These are phyloP conservation scores for Xylaria sp. DNA, from an alignment of 2,329 filamentous ascomycete species.

Conservation along the genomic window DNA sequence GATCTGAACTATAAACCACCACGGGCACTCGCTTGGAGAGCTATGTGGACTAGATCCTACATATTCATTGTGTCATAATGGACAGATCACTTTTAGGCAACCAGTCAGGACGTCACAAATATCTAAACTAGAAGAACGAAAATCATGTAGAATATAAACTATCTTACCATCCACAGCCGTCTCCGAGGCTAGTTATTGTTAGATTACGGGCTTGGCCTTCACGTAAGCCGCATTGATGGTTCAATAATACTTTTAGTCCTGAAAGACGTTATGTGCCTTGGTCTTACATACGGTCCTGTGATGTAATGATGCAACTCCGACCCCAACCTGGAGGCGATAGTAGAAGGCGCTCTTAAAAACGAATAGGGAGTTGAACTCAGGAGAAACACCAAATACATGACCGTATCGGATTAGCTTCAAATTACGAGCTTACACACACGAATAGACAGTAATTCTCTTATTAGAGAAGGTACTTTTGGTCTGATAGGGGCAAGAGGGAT, in stretches of 20 bases:
- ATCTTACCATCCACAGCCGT: neutral
- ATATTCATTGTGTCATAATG: neutral
- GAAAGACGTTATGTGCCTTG: neutral
- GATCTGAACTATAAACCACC: neutral
- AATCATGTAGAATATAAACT: no score
- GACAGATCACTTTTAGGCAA: neutral
- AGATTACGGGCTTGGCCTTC: neutral
- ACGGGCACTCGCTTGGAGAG: neutral
- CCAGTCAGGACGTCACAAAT: neutral
- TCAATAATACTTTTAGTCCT: neutral
- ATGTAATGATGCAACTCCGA: slow-evolving; percentile 6
- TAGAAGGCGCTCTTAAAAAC: neutral
- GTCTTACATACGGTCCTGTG: slow-evolving; percentile 8
- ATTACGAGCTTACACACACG: neutral
- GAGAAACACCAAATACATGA: neutral
- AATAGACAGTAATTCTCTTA: neutral
- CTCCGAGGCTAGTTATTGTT: neutral
- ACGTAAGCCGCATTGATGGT: neutral
- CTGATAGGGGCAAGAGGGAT: neutral
- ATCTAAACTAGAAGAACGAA: neutral
- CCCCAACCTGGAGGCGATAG: slow-evolving; percentile 1
- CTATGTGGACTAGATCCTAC: neutral
- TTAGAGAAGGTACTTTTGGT: neutral
- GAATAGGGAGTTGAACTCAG: neutral
- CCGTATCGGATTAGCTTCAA: neutral